These are phyloP conservation scores for Ogataea ganodermae DNA, from an alignment of 805 yeast species.

Conservation along the genomic window DNA sequence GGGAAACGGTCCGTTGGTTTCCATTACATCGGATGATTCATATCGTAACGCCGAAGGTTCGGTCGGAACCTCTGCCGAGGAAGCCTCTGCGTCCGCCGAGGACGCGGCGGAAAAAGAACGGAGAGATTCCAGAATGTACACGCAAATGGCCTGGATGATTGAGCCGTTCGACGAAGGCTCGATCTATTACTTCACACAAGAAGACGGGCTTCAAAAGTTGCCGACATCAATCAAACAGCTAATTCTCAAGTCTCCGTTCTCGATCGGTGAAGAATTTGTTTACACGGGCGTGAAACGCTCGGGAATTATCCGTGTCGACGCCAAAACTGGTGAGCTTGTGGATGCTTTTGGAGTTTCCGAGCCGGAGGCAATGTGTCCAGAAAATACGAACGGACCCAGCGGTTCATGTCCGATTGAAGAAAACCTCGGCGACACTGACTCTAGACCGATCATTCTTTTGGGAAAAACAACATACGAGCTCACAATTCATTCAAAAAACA, in stretches of 20 bases:
- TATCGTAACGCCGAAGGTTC: too few species aligned
- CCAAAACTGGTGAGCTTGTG: conserved; percentile 70
- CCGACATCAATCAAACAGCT: conserved; percentile 80
- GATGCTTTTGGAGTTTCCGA: conserved; percentile 54
- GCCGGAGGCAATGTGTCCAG: too few species aligned
- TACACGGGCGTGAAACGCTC: conserved; percentile 86
- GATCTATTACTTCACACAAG: conserved; percentile 75
- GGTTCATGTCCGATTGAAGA: conserved; percentile 19
- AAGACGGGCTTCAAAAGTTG: conserved; percentile 72
- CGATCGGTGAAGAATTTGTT: conserved; percentile 75
- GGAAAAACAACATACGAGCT: conserved; percentile 76
- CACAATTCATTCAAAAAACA: conserved; percentile 72
- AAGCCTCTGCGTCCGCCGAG: conserved; percentile 5
- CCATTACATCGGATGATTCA: conserved; percentile 28
- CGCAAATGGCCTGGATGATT: conserved; percentile 71
- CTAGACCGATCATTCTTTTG: conserved; percentile 46
- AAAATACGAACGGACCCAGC: too few species aligned
- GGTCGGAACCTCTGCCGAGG: too few species aligned
- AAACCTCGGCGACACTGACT: conserved; percentile 9
- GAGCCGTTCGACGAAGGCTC: conserved; percentile 89
- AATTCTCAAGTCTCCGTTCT: conserved; percentile 83
- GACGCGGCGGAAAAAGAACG: background rate
- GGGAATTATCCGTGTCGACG: conserved; percentile 71
- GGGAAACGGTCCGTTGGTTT: conserved; percentile 64
- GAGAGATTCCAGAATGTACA: conserved; percentile 2